Conservation (phyloP, 352 stramenopile genomes). For the Phytophthora multivora region DNA sequence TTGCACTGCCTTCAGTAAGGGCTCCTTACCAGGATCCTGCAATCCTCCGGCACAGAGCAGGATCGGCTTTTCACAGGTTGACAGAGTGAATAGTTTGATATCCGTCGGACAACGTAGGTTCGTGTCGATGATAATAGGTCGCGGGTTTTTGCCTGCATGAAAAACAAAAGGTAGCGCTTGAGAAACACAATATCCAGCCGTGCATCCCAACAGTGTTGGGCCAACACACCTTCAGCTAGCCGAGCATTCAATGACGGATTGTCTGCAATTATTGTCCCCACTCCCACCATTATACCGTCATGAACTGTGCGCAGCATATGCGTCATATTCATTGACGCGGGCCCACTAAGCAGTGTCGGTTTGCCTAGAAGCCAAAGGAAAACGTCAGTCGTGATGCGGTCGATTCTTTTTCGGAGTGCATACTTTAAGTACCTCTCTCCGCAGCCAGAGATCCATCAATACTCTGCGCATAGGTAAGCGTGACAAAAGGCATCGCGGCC, state of each 20-base stretch:
- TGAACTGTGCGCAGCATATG: constrained; percentile 86
- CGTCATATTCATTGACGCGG: constrained; percentile 86
- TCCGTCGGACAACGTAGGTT: constrained; percentile 59
- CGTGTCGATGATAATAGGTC: constrained; percentile 80
- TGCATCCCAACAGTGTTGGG: too few relatives aligned
- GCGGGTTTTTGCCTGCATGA: constrained; percentile 56
- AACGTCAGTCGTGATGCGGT: not conserved
- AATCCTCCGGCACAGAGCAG: constrained; percentile 47
- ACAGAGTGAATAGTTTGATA: constrained; percentile 82
- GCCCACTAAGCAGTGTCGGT: constrained; percentile 73
- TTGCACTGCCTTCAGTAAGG: not conserved
- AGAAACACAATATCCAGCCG: too few relatives aligned
- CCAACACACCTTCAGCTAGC: constrained; percentile 49
- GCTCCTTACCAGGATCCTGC: constrained; percentile 28
- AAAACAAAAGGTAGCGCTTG: not conserved
- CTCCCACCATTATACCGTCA: constrained; percentile 87
- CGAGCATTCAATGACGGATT: constrained; percentile 88
- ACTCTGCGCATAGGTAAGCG: constrained; percentile 90
- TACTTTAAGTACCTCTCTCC: constrained; percentile 45
- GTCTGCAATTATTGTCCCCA: constrained; percentile 85
- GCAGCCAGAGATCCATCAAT: constrained; percentile 85
- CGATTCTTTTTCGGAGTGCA: not conserved
- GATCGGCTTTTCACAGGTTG: constrained; percentile 71
- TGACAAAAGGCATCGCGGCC: constrained; percentile 53
- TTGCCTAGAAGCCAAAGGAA: constrained; percentile 41